These are phyloP conservation scores for Paraconiothyrium brasiliense DNA, from an alignment of 2,329 filamentous ascomycete species.

Conservation along the genomic window DNA sequence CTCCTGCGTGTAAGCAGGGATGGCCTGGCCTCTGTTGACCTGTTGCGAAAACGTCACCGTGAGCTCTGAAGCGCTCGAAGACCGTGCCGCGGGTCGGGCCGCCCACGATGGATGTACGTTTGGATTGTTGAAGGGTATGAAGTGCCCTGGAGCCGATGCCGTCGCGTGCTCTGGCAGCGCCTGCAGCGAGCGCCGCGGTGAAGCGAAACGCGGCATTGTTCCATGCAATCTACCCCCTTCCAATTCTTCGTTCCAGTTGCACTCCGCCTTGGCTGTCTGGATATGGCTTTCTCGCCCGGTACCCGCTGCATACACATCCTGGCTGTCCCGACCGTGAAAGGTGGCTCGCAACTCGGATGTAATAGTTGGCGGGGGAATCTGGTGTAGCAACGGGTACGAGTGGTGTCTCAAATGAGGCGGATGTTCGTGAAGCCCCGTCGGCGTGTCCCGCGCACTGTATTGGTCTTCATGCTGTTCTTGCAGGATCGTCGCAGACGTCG, in stretches of 20 bases:
- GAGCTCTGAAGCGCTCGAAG: conserved; percentile 22
- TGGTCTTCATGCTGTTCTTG: conserved; percentile 15
- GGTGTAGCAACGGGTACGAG: conserved; percentile 31
- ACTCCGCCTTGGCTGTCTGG: neutral
- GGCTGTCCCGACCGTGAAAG: neutral
- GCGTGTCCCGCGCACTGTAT: conserved; percentile 4
- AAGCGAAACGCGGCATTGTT: conserved; percentile 3
- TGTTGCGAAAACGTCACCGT: conserved; percentile 18
- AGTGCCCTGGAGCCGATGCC: conserved; percentile 10
- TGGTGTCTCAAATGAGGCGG: conserved; percentile 22
- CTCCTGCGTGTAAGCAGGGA: conserved; percentile 13
- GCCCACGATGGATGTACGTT: conserved; percentile 29
- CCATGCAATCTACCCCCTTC: neutral
- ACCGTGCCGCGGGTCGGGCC: conserved; percentile 27
- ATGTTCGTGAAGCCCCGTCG: conserved; percentile 14
- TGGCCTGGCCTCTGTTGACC: neutral
- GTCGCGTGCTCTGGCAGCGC: conserved; percentile 16
- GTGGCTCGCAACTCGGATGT: conserved; percentile 8
- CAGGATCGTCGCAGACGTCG: conserved; percentile 15
- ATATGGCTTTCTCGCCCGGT: neutral
- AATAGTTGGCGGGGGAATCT: conserved; percentile 19
- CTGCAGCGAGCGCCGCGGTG: conserved; percentile 14
- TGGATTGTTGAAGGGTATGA: conserved; percentile 15
- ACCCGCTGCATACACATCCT: conserved; percentile 5
- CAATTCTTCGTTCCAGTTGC: conserved; percentile 7